Conservation (phyloP, 768 basidiomycete genomes). For the Crassisporium funariophilum region DNA sequence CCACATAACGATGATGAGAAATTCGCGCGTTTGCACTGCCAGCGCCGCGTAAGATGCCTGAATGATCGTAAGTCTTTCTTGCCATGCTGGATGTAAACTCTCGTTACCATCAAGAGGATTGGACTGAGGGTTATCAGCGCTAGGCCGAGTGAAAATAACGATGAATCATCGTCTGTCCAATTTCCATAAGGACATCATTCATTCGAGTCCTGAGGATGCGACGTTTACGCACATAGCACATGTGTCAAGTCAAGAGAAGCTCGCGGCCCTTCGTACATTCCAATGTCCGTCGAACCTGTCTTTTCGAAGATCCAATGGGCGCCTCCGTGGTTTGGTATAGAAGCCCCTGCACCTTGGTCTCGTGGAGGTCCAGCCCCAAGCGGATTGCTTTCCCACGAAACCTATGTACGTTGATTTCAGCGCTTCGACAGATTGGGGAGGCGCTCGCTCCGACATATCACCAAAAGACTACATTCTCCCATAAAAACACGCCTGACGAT, state of each 20-base stretch:
- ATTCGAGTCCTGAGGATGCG: no score
- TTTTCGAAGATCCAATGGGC: not conserved
- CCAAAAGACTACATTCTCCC: no score
- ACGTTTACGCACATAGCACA: conserved; percentile 54
- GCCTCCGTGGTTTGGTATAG: not conserved
- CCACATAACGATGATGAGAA: conserved; percentile 84
- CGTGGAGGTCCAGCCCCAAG: no score
- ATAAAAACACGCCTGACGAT: no score
- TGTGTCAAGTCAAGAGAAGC: conserved; percentile 67
- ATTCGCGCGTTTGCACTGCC: conserved; percentile 74
- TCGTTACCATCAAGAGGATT: conserved; percentile 68
- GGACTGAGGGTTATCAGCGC: conserved; percentile 70
- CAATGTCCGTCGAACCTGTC: not conserved
- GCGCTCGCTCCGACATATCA: no score
- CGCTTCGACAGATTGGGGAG: no score
- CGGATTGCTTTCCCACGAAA: no score
- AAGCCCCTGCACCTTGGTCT: no score
- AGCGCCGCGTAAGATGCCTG: conserved; percentile 82
- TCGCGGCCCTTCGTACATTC: conserved; percentile 33
- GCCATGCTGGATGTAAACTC: not conserved
- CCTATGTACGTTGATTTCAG: no score
- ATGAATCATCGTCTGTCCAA: conserved; percentile 61
- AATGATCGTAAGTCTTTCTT: not conserved
- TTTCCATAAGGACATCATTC: not conserved
- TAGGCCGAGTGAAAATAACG: conserved; percentile 54